Evolutionary conservation across 306 rosid genomes (phyloP).

Genomic region (Chamaecrista fasciculata): DNA sequence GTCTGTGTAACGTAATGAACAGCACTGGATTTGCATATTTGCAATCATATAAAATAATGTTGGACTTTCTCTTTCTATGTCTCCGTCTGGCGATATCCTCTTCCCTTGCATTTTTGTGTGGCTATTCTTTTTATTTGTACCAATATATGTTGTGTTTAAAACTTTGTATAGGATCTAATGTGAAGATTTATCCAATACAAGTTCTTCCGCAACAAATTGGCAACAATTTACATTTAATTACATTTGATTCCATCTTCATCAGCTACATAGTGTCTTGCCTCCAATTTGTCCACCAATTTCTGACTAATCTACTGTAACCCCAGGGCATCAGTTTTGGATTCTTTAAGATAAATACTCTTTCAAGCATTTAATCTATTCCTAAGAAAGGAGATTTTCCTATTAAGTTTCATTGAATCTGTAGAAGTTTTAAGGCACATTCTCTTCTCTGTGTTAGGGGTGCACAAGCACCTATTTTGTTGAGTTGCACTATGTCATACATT

Average conservation of each 20-base stretch:
- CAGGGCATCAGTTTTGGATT: neutral
- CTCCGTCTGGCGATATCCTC: neutral
- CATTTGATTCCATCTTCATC: neutral
- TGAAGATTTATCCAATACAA: neutral
- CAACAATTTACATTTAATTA: neutral
- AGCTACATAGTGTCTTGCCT: neutral
- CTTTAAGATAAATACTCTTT: neutral
- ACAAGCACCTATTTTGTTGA: neutral
- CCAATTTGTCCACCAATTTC: neutral
- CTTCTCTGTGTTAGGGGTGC: neutral
- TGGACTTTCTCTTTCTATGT: neutral
- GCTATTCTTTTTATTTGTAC: neutral
- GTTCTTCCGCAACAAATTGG: neutral
- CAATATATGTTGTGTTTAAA: neutral
- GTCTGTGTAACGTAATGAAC: neutral
- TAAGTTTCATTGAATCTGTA: neutral
- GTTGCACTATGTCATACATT: neutral
- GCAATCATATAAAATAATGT: neutral
- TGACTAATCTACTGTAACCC: neutral
- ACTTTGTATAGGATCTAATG: neutral
- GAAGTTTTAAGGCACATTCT: neutral
- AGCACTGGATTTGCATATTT: neutral
- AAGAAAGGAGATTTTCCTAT: neutral
- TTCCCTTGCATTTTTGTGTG: neutral
- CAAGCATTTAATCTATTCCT: neutral